Percentiles rank a stretch among this genome's conserved stretches.
Conservation (phyloP, 108 stramenopile species). For the Schizochytrium sp. region DNA sequence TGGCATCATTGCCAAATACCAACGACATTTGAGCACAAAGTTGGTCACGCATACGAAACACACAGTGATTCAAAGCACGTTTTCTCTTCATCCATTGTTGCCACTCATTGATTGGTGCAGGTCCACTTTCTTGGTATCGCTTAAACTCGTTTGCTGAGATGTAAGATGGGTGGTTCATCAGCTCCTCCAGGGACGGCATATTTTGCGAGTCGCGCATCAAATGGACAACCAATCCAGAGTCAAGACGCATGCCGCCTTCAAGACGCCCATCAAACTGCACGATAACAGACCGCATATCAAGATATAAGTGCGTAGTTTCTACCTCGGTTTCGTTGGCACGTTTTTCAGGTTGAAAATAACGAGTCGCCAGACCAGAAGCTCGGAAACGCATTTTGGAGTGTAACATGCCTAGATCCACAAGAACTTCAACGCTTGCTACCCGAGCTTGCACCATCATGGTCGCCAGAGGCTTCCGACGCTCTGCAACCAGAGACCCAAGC, state of each 20-base stretch:
- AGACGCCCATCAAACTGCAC: conserved; percentile 22
- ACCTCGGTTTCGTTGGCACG: neutral
- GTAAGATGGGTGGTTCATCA: conserved; percentile 54
- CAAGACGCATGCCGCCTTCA: conserved; percentile 50
- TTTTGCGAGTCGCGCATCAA: conserved; percentile 50
- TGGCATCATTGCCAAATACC: conserved; percentile 16
- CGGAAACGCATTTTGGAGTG: neutral
- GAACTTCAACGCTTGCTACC: neutral
- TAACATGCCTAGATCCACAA: conserved; percentile 45
- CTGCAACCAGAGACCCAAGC: neutral
- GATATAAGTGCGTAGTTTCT: conserved; percentile 10
- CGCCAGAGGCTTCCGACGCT: conserved; percentile 17
- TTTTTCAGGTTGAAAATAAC: conserved; percentile 43
- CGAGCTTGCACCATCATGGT: conserved; percentile 57
- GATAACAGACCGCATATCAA: conserved; percentile 13
- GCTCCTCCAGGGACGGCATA: conserved; percentile 33
- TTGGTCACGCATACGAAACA: neutral
- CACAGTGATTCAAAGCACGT: conserved; percentile 28
- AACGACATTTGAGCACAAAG: conserved; percentile 38
- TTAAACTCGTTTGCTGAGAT: conserved; percentile 38
- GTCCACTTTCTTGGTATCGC: conserved; percentile 42
- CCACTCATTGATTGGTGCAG: conserved; percentile 25
- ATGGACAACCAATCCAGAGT: conserved; percentile 17
- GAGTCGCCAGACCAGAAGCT: neutral
- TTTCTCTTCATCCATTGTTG: conserved; percentile 52